Evolutionary conservation across 495 filamentous ascomycete genomes (phyloP), one percentile per base, ranked within the genome.

Genomic region (Neurospora sp.): DNA sequence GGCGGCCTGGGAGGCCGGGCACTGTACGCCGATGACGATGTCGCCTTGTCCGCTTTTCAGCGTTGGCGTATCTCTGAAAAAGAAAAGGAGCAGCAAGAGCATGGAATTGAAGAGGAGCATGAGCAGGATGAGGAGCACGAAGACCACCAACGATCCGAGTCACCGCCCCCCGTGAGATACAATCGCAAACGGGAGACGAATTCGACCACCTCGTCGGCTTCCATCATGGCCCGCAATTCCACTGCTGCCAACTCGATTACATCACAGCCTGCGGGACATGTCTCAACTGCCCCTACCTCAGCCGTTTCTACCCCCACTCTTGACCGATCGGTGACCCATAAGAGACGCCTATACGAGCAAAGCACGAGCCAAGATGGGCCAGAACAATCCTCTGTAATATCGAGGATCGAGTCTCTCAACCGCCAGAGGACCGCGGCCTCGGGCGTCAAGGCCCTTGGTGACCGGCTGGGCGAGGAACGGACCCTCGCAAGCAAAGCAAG

Each of bases 211-310:
- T 92, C 90, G 27, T 97, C 94, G 1, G 89, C 86, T 2, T 89
- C 89, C 27, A 88, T 88, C 6, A 85, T 90, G 70, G 88, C 88
- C 35, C 89, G 93, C 14, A 89, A 87, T 16, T 98, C 96, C 2
- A 97, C 96, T 20, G 94, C 93, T 46, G 96, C 94, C 6, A 98
- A 95, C 5, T 99, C 96, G 0, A 85, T 97, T 71, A 89, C 91
- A n/a, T 97, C 94, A 16, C 89, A 93, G 71, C 85, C 84, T 14
- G 83, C 89, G 2, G 81, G 82, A 7, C 86, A 85, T 7, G 31
- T 86, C 11, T 78, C 84, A 5, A 80, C 80, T 20, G 76, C 82
- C 5, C 69, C 78, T 53, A 72, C 77, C n/a, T 78, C 81, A 42
- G 77, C 75, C 40, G 74, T 71, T 42, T 77, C 78, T 38, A 80